Base-by-base conservation (phyloP, 148 eudicot genomes). In the Vaccinium vitisidaea region DNA sequence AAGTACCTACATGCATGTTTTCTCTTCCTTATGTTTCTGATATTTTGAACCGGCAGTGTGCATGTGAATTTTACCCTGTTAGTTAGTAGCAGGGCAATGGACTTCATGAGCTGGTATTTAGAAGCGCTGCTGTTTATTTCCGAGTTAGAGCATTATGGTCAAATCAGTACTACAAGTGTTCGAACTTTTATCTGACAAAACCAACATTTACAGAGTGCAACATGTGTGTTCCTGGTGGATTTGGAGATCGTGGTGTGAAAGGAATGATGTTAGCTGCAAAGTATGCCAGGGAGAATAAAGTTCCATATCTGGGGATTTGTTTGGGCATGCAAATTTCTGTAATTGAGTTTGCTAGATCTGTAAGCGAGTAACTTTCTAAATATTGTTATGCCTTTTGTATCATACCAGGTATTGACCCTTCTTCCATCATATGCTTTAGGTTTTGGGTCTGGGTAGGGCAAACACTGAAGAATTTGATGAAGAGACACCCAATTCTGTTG, bases 171-270 rank as follows among this genome's bases (percentile, higher is more conserved):
- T 59, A 74, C 21, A 59, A 8, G 63, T 83, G 32, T 59, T 59
- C 43, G 3, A 80, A 32, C 32, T 53, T 15, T 77, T 69, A 52
- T 21, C 36, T 65, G n/a, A 36, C 70, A 4, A 18, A 55, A 1
- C 25, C 18, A 49, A 54, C 48, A 39, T 84, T 48, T 92, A 75
- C 90, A 96, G 99, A 91, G 91, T 86, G 98, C 99, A 69, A 88
- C 95, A 88, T 94, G 99, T 87, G 91, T 93, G 99, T 96, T 86
- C 98, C 98, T 82, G 99, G 98, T 92, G 99, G 99, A 78, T 96
- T 96, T 89, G 99, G 99, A 83, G 99, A 96, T 83, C 97, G 99
- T 84, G 98, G 99, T 86, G 92, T 96, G 39, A 87, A 86, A 58
- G 99, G 99, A 83, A 94, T 93, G 99, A 91, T 96, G 82, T 85